phyloP scores from a whole-genome alignment of 805 yeast species.

The Millerozyma acaciae region DNA sequence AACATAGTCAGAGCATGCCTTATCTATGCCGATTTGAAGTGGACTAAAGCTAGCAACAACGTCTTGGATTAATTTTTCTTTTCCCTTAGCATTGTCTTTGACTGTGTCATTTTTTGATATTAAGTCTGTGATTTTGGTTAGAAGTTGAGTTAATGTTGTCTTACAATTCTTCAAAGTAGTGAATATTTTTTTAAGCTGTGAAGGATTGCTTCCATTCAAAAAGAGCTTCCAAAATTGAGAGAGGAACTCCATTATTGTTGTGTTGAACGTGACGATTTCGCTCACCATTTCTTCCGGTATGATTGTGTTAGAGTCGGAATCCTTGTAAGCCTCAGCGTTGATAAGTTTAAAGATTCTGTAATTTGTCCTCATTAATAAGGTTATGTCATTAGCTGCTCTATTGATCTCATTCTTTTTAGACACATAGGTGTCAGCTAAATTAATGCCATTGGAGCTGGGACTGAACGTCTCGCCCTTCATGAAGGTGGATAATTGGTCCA shows the following conservation, averaged over 20 bases:
- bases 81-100: constrained; percentile 25
- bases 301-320: constrained; percentile 13
- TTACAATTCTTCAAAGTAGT: constrained; percentile 34
- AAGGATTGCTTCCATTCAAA: constrained; percentile 33
- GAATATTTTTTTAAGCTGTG: constrained; percentile 35
- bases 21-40: constrained; percentile 26
- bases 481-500: constrained; percentile 13
- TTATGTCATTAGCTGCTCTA: constrained; percentile 29
- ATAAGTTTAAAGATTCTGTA: constrained; percentile 26
- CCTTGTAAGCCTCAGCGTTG: constrained; percentile 5
- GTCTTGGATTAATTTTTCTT: constrained; percentile 31
- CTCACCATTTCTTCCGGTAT: constrained; percentile 25
- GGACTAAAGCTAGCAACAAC: constrained; percentile 30
- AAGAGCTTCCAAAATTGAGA: constrained; percentile 43
- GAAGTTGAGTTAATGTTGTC: constrained; percentile 23
- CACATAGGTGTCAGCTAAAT: constrained; percentile 27
- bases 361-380: constrained; percentile 30
- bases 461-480: constrained; percentile 14
- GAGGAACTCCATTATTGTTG: constrained; percentile 39
- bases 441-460: constrained; percentile 14
- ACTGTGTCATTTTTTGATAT: constrained; percentile 23
- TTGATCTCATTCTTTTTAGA: constrained; percentile 25
- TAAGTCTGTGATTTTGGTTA: constrained; percentile 16
- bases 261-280: constrained; percentile 34
- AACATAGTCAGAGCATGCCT: constrained; percentile 33